A percentile compares a stretch with the other conserved stretches of the same genome.
Conservation (phyloP, 2,329 filamentous ascomycete genomes). For the Thielaviopsis cerberus region DNA sequence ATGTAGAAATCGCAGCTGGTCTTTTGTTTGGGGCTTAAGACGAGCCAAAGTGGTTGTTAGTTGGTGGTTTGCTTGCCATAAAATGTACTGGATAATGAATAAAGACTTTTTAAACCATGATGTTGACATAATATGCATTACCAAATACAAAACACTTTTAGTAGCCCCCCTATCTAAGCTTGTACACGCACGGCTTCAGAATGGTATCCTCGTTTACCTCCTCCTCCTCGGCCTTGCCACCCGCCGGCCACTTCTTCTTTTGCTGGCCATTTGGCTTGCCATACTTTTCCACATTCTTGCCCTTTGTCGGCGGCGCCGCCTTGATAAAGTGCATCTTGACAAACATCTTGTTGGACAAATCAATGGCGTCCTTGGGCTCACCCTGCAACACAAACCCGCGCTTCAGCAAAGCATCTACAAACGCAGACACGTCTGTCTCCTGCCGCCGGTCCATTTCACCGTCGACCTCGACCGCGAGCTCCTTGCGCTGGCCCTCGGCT, state of each 20-base stretch:
- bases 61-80: background rate
- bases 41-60: background rate
- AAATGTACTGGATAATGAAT: conserved; percentile 1
- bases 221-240: conserved; percentile 31
- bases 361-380: conserved; percentile 40
- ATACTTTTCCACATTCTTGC: conserved; percentile 46
- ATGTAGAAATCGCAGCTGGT: conserved; percentile 74
- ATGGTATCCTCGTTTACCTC: conserved; percentile 46
- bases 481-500: conserved; percentile 29
- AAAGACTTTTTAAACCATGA: background rate
- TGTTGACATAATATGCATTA: background rate
- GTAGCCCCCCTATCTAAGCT: conserved; percentile 43
- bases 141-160: background rate
- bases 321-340: conserved; percentile 93
- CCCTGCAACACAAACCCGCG: conserved; percentile 72
- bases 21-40: conserved; percentile 43
- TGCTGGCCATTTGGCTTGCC: conserved; percentile 39
- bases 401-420: conserved; percentile 63
- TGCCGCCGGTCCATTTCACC: conserved; percentile 42
- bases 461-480: conserved; percentile 53
- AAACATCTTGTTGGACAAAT: conserved; percentile 93
- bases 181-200: conserved; percentile 91
- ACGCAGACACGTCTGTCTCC: conserved; percentile 73
- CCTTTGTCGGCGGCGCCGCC: conserved; percentile 51
- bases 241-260: conserved; percentile 36